Percentiles rank a stretch among this genome's conserved stretches.
Evolutionary conservation across 1,284 basidiomycete genomes (phyloP).

Genomic region (Cutaneotrichosporon cavernicola): DNA sequence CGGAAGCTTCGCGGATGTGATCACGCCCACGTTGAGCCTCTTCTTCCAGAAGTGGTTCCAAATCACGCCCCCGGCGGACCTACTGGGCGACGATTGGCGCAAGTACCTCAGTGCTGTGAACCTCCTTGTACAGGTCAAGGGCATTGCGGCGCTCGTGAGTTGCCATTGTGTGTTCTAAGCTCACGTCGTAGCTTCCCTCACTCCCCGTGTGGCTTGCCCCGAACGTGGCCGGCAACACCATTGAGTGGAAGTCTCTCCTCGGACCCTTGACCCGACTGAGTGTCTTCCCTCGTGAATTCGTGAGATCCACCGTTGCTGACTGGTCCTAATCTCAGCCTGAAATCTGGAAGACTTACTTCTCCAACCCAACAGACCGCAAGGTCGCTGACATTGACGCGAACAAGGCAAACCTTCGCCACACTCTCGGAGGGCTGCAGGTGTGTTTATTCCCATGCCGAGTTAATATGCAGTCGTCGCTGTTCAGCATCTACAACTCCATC

Average conservation of each 20-base stretch:
- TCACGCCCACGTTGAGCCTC: conserved; percentile 53
- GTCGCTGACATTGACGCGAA: conserved; percentile 77
- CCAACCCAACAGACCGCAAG: conserved; percentile 73
- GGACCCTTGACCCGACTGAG: conserved; percentile 79
- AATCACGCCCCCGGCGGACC: conserved; percentile 44
- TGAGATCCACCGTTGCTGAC: conserved; percentile 51
- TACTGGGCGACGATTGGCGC: conserved; percentile 67
- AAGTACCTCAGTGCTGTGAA: conserved; percentile 78
- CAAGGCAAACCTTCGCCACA: conserved; percentile 74
- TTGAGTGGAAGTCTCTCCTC: conserved; percentile 66
- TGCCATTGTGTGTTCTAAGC: background rate
- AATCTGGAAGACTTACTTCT: conserved; percentile 76
- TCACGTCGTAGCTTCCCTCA: conserved; percentile 44
- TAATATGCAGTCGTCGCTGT: conserved; percentile 57
- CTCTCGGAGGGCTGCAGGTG: conserved; percentile 77
- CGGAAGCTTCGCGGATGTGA: conserved; percentile 53
- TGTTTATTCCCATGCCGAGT: conserved; percentile 14
- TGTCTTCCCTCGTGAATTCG: conserved; percentile 84
- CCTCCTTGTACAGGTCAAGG: conserved; percentile 75
- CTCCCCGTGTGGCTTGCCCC: conserved; percentile 50
- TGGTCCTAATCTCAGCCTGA: conserved; percentile 59
- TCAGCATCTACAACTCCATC: conserved; percentile 83
- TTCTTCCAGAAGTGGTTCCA: conserved; percentile 54
- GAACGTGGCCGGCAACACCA: conserved; percentile 44
- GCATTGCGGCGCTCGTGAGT: conserved; percentile 69